A percentile compares a stretch with the other conserved stretches of the same genome.
Evolutionary conservation across 2,329 filamentous ascomycete genomes (phyloP).

Genomic region (Stromatinia cepivora): DNA sequence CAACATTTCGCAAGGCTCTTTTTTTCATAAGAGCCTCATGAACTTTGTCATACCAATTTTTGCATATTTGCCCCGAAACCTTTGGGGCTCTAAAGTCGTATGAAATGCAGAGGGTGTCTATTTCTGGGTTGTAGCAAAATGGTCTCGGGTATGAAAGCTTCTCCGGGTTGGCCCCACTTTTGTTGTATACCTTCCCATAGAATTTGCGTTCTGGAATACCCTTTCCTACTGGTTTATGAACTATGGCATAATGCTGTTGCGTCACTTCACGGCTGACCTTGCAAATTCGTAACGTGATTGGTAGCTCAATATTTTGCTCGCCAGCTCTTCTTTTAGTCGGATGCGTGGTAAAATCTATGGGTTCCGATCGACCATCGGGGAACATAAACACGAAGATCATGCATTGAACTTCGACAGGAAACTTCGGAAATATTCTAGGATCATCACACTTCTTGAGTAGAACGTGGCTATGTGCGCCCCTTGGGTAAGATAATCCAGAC

Average conservation of each 20-base stretch:
- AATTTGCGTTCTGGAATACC: too few relatives aligned
- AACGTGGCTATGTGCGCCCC: too few relatives aligned
- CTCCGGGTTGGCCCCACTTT: too few relatives aligned
- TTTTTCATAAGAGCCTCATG: background rate
- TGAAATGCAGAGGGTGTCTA: background rate
- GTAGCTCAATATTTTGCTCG: background rate
- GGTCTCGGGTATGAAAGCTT: background rate
- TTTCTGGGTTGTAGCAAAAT: background rate
- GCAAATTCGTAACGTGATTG: background rate
- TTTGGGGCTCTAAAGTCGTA: background rate
- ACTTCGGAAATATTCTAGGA: too few relatives aligned
- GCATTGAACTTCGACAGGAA: background rate
- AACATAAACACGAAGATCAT: background rate
- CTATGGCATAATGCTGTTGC: background rate
- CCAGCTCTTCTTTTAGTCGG: background rate
- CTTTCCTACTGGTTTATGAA: background rate
- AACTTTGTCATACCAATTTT: background rate
- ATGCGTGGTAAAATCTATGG: background rate
- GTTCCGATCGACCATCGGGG: background rate
- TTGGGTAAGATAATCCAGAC: too few relatives aligned
- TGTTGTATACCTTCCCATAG: background rate
- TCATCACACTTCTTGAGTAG: background rate
- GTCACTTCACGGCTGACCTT: background rate
- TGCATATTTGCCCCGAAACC: fast-evolving
- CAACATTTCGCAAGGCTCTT: background rate